phyloP scores from a whole-genome alignment of 768 basidiomycete genomes.

The Leccinum subtestaceum region DNA sequence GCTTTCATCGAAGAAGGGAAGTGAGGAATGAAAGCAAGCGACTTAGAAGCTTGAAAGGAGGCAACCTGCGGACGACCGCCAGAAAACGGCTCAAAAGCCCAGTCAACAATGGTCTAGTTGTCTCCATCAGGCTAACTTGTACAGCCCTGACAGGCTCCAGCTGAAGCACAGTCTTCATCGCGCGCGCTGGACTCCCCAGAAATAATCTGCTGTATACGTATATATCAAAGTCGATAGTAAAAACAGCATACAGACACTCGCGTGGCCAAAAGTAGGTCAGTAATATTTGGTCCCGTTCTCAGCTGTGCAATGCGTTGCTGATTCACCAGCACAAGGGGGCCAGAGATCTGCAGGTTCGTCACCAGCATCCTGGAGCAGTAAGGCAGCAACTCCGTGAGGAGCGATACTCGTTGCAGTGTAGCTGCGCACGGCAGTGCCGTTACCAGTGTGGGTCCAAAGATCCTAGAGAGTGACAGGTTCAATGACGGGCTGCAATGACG shows the following conservation, averaged over 20 bases:
- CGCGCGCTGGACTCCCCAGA: too few relatives aligned
- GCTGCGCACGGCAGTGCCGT: slow-evolving; percentile 61
- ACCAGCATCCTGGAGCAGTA: slow-evolving; percentile 63
- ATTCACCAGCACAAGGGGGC: slow-evolving; percentile 50
- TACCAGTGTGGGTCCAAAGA: slow-evolving; percentile 68
- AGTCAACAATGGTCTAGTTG: not conserved
- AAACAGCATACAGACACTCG: not conserved
- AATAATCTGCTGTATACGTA: too few relatives aligned
- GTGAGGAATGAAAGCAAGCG: not conserved
- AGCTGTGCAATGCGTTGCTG: slow-evolving; percentile 51
- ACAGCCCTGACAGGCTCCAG: not conserved
- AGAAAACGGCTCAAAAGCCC: not conserved
- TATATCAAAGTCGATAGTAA: not conserved
- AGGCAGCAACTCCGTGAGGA: slow-evolving; percentile 62
- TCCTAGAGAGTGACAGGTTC: slow-evolving; percentile 42
- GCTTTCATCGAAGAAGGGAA: slow-evolving; percentile 4
- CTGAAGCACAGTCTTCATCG: not conserved
- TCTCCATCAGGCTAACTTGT: not conserved
- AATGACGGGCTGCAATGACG: not conserved
- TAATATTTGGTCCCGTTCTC: slow-evolving; percentile 51
- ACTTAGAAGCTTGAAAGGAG: not conserved
- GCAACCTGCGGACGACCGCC: not conserved
- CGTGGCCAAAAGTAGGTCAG: not conserved
- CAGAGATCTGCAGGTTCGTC: slow-evolving; percentile 58
- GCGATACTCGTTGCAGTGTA: slow-evolving; percentile 49